Percentiles rank a stretch among this genome's conserved stretches.
These are phyloP conservation scores for Neurospora discreta DNA, from an alignment of 495 filamentous ascomycete species.

Conservation along the genomic window DNA sequence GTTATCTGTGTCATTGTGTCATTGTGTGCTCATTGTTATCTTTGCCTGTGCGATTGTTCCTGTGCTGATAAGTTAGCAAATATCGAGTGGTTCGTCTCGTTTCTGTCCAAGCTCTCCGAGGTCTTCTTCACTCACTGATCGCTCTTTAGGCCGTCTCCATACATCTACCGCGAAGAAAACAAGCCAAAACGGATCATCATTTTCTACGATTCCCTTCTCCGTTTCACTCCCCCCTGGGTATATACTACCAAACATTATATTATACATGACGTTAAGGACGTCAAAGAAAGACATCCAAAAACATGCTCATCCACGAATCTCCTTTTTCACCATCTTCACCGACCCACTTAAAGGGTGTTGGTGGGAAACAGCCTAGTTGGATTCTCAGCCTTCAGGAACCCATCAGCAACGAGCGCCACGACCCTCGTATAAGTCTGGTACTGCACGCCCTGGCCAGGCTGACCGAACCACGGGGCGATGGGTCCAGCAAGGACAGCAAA, in stretches of 20 bases:
- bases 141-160: background rate
- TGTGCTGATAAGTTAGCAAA: background rate
- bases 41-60: background rate
- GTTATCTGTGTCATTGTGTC: background rate
- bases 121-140: background rate
- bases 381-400: conserved; percentile 10
- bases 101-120: background rate
- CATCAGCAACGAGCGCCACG: conserved; percentile 5
- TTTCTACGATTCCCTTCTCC: background rate
- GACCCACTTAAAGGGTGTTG: background rate
- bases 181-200: background rate
- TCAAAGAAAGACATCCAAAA: background rate
- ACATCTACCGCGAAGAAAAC: background rate
- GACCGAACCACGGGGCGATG: conserved; percentile 46
- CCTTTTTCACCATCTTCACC: background rate
- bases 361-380: conserved; percentile 2
- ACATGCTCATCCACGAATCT: background rate
- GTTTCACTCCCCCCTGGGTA: background rate
- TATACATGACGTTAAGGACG: background rate
- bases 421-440: conserved; percentile 16
- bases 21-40: background rate
- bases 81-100: background rate
- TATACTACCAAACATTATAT: background rate
- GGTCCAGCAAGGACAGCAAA: conserved; percentile 38
- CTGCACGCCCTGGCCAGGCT: conserved; percentile 46